phyloP scores from a whole-genome alignment of 306 rosid species.

The Ammopiptanthus mongolicus region DNA sequence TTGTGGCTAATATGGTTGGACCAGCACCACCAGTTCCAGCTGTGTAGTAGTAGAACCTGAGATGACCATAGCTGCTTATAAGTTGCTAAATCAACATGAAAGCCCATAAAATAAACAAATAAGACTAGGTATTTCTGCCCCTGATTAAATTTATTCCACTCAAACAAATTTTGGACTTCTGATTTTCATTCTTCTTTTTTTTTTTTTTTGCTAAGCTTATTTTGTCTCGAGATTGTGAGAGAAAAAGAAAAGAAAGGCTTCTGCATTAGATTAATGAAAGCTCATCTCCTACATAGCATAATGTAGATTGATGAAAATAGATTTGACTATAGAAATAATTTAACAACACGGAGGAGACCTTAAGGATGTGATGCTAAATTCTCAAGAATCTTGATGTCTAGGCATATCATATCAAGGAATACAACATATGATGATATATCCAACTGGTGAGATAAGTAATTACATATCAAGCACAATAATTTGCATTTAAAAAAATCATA shows the following conservation, averaged over 20 bases:
- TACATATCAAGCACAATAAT: background rate
- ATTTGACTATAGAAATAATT: background rate
- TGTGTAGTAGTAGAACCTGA: slow-evolving; percentile 90
- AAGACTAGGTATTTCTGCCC: background rate
- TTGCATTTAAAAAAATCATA: background rate
- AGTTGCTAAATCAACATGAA: slow-evolving; percentile 15
- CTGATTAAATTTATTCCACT: background rate
- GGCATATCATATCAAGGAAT: slow-evolving; percentile 1
- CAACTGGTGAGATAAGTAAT: background rate
- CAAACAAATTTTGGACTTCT: background rate
- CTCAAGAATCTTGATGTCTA: background rate
- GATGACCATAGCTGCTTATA: slow-evolving; percentile 17
- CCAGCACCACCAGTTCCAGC: slow-evolving; percentile 98
- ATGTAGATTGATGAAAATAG: slow-evolving; percentile 7
- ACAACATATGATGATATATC: slow-evolving; percentile 1
- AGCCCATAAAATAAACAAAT: background rate
- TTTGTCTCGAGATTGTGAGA: background rate
- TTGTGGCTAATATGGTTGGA: slow-evolving; percentile 88
- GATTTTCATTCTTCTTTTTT: no score
- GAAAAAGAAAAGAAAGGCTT: background rate
- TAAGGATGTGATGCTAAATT: background rate
- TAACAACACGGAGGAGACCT: background rate
- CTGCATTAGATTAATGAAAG: background rate
- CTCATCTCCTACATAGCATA: background rate
- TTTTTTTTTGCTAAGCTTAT: slow-evolving; percentile 7